phyloP scores from a whole-genome alignment of 2,329 filamentous ascomycete genomes.

The Nemania sp. region DNA sequence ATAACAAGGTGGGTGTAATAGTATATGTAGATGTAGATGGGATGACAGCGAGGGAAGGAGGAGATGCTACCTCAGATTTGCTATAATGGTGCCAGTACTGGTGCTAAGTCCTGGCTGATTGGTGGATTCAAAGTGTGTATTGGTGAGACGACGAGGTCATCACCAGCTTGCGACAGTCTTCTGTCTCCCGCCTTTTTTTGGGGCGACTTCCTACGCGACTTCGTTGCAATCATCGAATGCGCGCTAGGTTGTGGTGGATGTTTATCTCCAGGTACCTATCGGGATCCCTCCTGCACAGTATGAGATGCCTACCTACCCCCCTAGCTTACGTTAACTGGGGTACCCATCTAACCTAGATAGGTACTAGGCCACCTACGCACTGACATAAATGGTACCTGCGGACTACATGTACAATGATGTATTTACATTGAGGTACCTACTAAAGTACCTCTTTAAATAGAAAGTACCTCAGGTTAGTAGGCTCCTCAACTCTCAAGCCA shows the following conservation, averaged over 20 bases:
- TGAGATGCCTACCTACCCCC: slow-evolving; percentile 1
- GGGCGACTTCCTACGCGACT: slow-evolving; percentile 29
- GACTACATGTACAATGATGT: too few species aligned
- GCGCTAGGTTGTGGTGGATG: slow-evolving; percentile 15
- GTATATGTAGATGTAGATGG: too few species aligned
- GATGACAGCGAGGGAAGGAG: not conserved
- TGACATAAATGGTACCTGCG: too few species aligned
- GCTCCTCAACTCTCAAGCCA: too few species aligned
- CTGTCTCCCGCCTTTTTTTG: slow-evolving; percentile 25
- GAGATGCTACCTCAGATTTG: too few species aligned
- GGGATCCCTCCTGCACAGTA: not conserved
- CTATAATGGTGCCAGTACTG: not conserved
- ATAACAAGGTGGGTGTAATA: not conserved
- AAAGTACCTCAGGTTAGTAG: too few species aligned
- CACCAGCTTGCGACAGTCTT: slow-evolving; percentile 23
- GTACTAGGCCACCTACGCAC: too few species aligned
- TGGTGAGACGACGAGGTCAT: slow-evolving; percentile 24
- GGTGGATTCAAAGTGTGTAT: not conserved
- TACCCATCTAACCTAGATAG: too few species aligned
- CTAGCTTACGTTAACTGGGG: too few species aligned
- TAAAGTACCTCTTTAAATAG: too few species aligned
- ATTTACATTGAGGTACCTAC: too few species aligned
- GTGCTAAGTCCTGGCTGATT: slow-evolving; percentile 14
- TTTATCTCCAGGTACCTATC: not conserved
- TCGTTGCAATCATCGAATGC: slow-evolving; percentile 24